Base-by-base conservation (phyloP, 2,329 filamentous ascomycete species). In the Colletotrichum neosansevieriae region DNA sequence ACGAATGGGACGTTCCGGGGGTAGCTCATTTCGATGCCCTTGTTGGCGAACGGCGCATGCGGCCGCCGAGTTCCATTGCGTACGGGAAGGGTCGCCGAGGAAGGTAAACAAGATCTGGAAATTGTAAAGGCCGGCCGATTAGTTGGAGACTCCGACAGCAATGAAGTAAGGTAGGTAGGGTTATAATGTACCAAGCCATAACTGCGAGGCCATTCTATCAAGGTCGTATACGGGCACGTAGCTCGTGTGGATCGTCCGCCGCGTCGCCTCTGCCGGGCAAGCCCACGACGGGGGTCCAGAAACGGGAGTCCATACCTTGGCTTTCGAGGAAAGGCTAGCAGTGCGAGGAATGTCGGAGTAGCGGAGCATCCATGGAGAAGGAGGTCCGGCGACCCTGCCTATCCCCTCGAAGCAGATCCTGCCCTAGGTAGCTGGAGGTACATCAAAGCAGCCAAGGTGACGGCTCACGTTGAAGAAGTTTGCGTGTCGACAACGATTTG, bases 31-130 rank as follows among this genome's bases (percentile, higher is more conserved):
- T 17, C 40, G 54, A 60, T 15, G 24, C 6, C 34, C 47, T 59
- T 60, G 61, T 58, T 40, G 66, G 38, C 49, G 61, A 56, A 68
- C 54, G 61, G 66, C 56, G 66, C 49, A 64, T 60, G 54, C 45
- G 51, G 64, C 21, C 65, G 54, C 42, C 66, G 34, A 56, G 45
- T 58, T 58, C 56, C 53, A 59, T 59, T 50, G 66, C 61, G 61
- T 17, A 44, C 61, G 61, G 61, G 54, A 59, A 13, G 38, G 24
- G 54, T 42, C 53, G 54, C 49, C 54, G 65, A 67, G 38, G 53
- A 40, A 63, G 42, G 59, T 56, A 29, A 45, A 21, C 38, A 59
- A 65, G 61, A 56, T 65, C 21, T 60, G 54, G 47, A 34, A 54
- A 58, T 34, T 68, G 54, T 29, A 29, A 29, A 6, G 29, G 29